Base-by-base conservation (phyloP, 495 filamentous ascomycete genomes). In the Trichoderma erinaceum region DNA sequence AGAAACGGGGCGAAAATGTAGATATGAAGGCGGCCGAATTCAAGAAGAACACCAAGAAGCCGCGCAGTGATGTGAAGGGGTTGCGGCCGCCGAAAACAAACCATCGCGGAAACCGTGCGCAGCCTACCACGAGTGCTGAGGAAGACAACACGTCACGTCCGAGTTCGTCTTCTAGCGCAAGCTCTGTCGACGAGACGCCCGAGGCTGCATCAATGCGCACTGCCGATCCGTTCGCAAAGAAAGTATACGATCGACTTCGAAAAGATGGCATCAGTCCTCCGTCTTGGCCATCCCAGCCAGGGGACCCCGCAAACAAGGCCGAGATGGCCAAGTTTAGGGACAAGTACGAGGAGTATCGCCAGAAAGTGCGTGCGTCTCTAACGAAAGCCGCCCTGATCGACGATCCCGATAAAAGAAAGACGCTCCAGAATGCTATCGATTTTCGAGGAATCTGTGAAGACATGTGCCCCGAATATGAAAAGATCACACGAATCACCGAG, bases 381-480 rank as follows among this genome's bases (percentile, higher is more conserved):
- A 93, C 96, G 66, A 83, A 80, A 68, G 85, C 86, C 66, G 89
- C 89, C 12, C 83, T 91, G 27, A 90, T 97, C 76, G 91, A 95
- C 65, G 93, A 99, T 73, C 96, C 96, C 0, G 88, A 96, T 58
- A 91, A 92, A 74, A 89, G 87, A 13, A 90, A 89, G 64, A 87
- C 83, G 44, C 84, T 98, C 41, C 86, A 89, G 50, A 86, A 97
- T 68, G 93, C 95, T 4, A 90, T 97, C 56, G 89, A 89, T 4
- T 93, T 92, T 23, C 88, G 91, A 67, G 95, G 94, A 12, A 94
- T 90, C 66, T 98, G 93, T 73, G 86, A 90, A 70, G 88, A 92
- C 69, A 97, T 97, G 93, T 99, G 96, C 76, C 92, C 96, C 0
- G 89, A 94, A 70, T 97, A 87, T 73, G 96, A 99, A 78, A 82